Evolutionary conservation across 2,329 filamentous ascomycete species (phyloP), one percentile per base, ranked within the genome.

Genomic region (Exserohilum turcica): DNA sequence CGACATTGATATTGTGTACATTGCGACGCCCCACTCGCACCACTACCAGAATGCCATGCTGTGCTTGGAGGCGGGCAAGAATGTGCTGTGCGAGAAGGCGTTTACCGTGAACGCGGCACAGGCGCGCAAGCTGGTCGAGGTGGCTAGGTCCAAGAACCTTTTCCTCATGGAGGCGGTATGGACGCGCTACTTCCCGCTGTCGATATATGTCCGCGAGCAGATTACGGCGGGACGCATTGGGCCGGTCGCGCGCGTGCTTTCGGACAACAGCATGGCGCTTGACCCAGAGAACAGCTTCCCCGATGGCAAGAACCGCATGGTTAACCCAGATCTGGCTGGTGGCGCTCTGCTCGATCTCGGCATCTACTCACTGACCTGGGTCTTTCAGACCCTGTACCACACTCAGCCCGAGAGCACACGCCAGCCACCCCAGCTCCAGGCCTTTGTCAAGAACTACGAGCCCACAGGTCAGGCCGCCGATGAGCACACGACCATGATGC

Each of bases 21-120:
- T 96, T 50, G 91, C 91, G 19, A 96, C 92, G 3, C 92, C 92
- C 13, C 92, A 96, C 78, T 92, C 89, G 65, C 92, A 96, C 74
- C 92, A 96, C 79, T 96, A 92, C 79, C 91, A 95, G 74, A 93
- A 96, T 76, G 84, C 86, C 59, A 90, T 92, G 84, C 83, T 95
- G n/a, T 89, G 87, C 37, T 81, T 96, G 33, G 84, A 90, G 61
- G 89, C 89, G 6, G 89, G 90, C 67, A 96, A 96, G 81, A 83
- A 93, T 66, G 91, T 96, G 27, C 83, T 96, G 29, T 96, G 91
- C 74, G 92, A 96, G 76, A 96, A 96, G 80, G 85, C 92, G 0
- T 87, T 96, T 66, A 95, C 91, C 1, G 89, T 93, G 58, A 96
- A 88, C 59, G 91, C 89, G 2, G 80, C 85, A 8, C 92, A 96